Conservation (phyloP, 768 basidiomycete species). For the Phanerochaete carnosa region DNA sequence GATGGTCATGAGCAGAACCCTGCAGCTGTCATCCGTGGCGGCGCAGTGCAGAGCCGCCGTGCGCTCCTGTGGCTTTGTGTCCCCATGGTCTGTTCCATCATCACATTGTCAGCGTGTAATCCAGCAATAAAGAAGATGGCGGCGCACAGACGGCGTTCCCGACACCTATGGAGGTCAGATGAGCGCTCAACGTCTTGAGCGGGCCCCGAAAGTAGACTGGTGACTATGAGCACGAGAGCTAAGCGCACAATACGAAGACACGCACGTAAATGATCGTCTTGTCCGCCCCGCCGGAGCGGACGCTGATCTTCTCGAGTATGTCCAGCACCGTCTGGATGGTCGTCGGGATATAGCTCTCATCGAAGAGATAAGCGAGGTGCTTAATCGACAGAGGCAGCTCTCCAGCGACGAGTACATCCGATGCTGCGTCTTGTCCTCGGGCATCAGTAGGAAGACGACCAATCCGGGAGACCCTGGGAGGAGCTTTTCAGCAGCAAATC, state of each 20-base stretch:
- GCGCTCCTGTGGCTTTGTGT: not conserved
- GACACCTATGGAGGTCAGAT: no score
- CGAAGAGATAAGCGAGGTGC: not conserved
- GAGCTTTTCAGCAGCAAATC: no score
- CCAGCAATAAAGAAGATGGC: no score
- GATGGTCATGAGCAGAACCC: slow-evolving; percentile 11
- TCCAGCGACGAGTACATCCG: not conserved
- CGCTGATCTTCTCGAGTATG: not conserved
- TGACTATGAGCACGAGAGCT: no score
- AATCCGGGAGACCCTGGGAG: no score
- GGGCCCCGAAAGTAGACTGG: no score
- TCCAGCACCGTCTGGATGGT: not conserved
- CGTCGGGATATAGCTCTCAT: not conserved
- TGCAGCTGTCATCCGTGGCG: not conserved
- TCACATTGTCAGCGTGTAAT: not conserved
- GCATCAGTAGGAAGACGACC: no score
- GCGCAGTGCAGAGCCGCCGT: not conserved
- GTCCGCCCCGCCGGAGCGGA: not conserved
- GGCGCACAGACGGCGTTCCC: not conserved
- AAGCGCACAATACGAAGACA: not conserved
- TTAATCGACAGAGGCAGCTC: not conserved
- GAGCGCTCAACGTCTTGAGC: no score
- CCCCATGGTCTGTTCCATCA: slow-evolving; percentile 4
- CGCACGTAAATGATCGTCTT: slow-evolving; percentile 11
- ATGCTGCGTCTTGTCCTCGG: no score